phyloP scores from a whole-genome alignment of 2,329 filamentous ascomycete genomes.

The Aureobasidium mangrovei region DNA sequence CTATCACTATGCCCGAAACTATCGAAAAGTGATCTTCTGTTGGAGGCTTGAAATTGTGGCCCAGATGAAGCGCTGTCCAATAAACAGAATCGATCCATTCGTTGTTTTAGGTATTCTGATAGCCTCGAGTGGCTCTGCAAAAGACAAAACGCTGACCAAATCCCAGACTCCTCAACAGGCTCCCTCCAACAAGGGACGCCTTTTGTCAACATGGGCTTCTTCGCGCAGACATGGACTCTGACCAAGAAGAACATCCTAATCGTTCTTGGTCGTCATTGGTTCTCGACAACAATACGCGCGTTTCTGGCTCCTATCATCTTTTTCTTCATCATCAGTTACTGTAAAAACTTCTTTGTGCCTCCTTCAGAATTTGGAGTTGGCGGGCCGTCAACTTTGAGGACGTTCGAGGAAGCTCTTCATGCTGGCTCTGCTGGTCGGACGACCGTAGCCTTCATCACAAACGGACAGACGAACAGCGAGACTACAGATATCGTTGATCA shows the following conservation, averaged over 20 bases:
- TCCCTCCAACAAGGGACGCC: background rate
- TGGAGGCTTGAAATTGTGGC: no score
- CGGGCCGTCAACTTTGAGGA: slow-evolving; percentile 49
- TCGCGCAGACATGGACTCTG: slow-evolving; percentile 48
- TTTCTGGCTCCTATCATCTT: slow-evolving; percentile 50
- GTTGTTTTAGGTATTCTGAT: no score
- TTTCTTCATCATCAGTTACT: slow-evolving; percentile 38
- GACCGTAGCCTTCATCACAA: slow-evolving; percentile 72
- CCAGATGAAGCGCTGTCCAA: no score
- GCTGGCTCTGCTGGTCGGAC: slow-evolving; percentile 51
- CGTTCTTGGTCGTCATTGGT: slow-evolving; percentile 44
- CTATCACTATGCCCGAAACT: no score
- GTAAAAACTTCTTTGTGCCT: slow-evolving; percentile 75
- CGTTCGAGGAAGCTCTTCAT: slow-evolving; percentile 55
- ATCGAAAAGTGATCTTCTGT: no score
- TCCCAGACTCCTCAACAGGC: background rate
- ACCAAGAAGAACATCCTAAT: slow-evolving; percentile 50
- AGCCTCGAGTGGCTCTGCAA: no score
- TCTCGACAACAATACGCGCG: slow-evolving; percentile 46
- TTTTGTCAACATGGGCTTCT: slow-evolving; percentile 28
- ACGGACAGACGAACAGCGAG: slow-evolving; percentile 55
- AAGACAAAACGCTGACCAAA: no score
- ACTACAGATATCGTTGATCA: slow-evolving; percentile 62
- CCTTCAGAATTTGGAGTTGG: slow-evolving; percentile 69
- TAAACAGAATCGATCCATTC: no score